Evolutionary conservation across 805 yeast species (phyloP).

Genomic region (Wickerhamomyces bisporus): DNA sequence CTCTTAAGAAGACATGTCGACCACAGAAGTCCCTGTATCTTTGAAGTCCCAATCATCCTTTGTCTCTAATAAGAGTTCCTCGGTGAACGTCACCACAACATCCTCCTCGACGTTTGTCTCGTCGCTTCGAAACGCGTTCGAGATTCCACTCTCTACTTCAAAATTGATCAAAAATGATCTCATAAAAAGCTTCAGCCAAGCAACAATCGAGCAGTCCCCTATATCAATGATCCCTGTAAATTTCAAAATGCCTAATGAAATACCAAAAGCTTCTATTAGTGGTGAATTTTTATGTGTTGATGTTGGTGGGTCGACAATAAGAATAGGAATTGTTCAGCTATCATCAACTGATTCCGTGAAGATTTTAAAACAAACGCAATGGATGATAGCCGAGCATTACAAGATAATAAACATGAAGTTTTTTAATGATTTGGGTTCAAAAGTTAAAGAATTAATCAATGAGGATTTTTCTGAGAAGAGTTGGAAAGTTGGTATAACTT

Average conservation of each 20-base stretch:
- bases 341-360: not conserved
- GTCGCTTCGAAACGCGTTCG: no score
- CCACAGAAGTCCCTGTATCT: not conserved
- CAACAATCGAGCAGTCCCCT: not conserved
- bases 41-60: no score
- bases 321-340: slow-evolving; percentile 27
- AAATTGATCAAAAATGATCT: not conserved
- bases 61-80: no score
- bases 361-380: slow-evolving; percentile 4
- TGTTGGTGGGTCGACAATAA: slow-evolving; percentile 52
- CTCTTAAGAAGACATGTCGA: not conserved
- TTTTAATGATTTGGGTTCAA: slow-evolving; percentile 33
- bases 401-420: slow-evolving; percentile 38
- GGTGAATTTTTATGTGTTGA: slow-evolving; percentile 35
- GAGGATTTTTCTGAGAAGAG: not conserved
- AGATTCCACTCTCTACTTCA: no score
- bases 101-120: no score
- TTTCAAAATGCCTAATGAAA: slow-evolving; percentile 1
- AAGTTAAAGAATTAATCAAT: slow-evolving; percentile 12
- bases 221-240: slow-evolving; percentile 14
- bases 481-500: slow-evolving; percentile 40
- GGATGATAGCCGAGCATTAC: slow-evolving; percentile 16
- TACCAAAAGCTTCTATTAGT: not conserved
- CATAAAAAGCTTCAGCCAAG: not conserved
- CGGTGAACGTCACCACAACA: no score